Conservation (phyloP, 768 basidiomycete species). For the Podaxis rugospora region DNA sequence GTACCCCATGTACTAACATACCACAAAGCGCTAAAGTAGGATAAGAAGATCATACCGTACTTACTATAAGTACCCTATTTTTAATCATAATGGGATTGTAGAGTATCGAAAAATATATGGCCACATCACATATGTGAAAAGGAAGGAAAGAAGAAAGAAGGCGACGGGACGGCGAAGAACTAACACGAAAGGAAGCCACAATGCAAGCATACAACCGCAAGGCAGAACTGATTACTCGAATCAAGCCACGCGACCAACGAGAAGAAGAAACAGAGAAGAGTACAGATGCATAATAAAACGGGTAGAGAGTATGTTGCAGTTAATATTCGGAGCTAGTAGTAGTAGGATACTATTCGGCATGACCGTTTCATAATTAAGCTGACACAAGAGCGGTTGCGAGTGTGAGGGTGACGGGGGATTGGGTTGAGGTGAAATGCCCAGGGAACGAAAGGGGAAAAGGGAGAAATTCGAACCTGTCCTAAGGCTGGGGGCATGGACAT, state of each 20-base stretch:
- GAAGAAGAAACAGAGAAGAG: background rate
- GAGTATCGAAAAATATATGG: background rate
- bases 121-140: background rate
- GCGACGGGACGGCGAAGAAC: background rate
- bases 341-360: constrained; percentile 5
- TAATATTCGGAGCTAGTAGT: constrained; percentile 13
- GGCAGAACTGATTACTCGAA: constrained; percentile 1
- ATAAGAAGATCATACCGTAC: background rate
- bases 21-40: background rate
- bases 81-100: background rate
- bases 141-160: background rate
- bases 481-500: background rate
- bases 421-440: background rate
- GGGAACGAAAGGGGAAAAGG: background rate
- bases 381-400: constrained; percentile 7
- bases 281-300: constrained; percentile 6
- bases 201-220: constrained; percentile 2
- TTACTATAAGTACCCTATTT: background rate
- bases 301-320: constrained; percentile 7
- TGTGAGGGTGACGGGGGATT: background rate
- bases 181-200: background rate
- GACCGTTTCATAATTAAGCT: constrained; percentile 9
- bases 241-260: constrained; percentile 6
- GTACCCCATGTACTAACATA: background rate
- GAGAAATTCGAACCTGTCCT: background rate